Evolutionary conservation across 306 rosid genomes (phyloP).

Genomic region (Dryas octopetala): DNA sequence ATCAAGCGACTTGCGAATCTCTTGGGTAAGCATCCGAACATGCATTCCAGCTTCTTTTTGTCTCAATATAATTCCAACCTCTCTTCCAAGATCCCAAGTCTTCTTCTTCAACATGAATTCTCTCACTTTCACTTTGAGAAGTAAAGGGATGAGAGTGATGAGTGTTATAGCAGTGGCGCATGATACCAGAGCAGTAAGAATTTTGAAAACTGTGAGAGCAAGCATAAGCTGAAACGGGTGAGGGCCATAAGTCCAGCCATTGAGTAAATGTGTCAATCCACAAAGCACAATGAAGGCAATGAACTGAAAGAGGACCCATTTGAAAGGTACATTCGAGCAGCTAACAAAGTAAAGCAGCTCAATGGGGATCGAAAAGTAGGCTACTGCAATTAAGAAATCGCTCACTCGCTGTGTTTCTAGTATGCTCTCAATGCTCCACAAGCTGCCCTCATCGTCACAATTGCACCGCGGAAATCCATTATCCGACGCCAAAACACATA

Average conservation of each 20-base stretch:
- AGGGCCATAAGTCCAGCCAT: constrained; percentile 98
- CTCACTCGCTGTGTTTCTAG: constrained; percentile 92
- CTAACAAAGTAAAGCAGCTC: constrained; percentile 93
- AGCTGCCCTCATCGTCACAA: constrained; percentile 89
- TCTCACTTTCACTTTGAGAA: constrained; percentile 96
- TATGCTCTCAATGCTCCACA: constrained; percentile 86
- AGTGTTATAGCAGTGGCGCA: constrained; percentile 98
- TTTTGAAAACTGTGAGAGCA: constrained; percentile 88
- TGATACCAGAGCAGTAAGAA: constrained; percentile 94
- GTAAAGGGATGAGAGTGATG: constrained; percentile 88
- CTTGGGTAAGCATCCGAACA: constrained; percentile 97
- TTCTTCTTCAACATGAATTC: constrained; percentile 97
- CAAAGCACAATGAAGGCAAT: constrained; percentile 94
- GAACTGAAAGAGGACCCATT: constrained; percentile 95
- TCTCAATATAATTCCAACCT: constrained; percentile 85
- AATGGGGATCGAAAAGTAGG: constrained; percentile 94
- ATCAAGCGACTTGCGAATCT: constrained; percentile 95
- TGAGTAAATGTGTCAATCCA: constrained; percentile 92
- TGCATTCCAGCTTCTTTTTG: constrained; percentile 86
- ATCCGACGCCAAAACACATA: constrained; percentile 58
- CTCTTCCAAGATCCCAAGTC: constrained; percentile 98
- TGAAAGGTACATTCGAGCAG: constrained; percentile 97
- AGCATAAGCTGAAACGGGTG: constrained; percentile 98
- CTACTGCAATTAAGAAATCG: constrained; percentile 97
- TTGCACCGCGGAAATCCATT: constrained; percentile 75